phyloP scores from a whole-genome alignment of 345 rosid genomes.

The Ailanthus altissimus region DNA sequence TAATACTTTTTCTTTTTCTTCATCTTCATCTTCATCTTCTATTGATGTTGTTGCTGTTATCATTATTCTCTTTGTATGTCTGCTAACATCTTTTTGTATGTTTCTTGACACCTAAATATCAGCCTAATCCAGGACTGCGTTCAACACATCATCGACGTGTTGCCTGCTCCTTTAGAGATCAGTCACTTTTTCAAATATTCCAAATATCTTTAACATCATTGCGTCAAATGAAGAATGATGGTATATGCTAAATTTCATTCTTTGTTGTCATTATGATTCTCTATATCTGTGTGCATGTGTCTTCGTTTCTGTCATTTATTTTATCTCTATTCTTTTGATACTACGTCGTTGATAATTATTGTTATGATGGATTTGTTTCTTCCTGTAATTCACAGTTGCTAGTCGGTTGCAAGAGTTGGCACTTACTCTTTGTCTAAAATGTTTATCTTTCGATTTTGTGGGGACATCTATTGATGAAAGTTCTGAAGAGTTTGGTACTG shows the following conservation, averaged over 20 bases:
- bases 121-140: conserved; percentile 82
- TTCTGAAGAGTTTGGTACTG: conserved; percentile 98
- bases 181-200: conserved; percentile 87
- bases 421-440: conserved; percentile 92
- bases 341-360: conserved; percentile 4
- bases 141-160: conserved; percentile 90
- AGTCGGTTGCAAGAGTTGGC: conserved; percentile 89
- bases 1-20: background rate
- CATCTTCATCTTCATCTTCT: background rate
- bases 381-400: conserved; percentile 48
- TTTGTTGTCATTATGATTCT: background rate
- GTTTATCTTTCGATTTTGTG: conserved; percentile 96
- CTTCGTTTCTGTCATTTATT: background rate
- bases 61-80: background rate
- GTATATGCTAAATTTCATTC: conserved; percentile 41
- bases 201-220: conserved; percentile 91
- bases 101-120: conserved; percentile 33
- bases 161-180: conserved; percentile 92
- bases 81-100: conserved; percentile 30
- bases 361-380: conserved; percentile 21
- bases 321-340: background rate
- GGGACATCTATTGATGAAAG: conserved; percentile 98
- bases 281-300: background rate
- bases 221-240: conserved; percentile 86
- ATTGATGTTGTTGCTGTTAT: background rate